Evolutionary conservation across 2,329 filamentous ascomycete species (phyloP).

Genomic region (Rosellinia necatrix): DNA sequence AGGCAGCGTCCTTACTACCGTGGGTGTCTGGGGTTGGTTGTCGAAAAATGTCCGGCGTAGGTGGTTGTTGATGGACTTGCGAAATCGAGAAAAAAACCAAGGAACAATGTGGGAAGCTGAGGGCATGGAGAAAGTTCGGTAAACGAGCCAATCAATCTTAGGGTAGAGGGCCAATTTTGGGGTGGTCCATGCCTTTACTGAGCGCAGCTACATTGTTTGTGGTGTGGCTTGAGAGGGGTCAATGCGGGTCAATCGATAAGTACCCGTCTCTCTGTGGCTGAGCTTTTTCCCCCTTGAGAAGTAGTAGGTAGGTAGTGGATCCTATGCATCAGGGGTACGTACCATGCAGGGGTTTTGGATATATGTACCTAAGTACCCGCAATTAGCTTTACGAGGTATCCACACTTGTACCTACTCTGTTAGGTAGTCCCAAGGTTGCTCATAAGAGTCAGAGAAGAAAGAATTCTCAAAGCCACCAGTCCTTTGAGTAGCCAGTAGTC

Average conservation of each 20-base stretch:
- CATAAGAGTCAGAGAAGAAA: not conserved
- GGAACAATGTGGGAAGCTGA: conserved; percentile 36
- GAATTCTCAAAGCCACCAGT: conserved; percentile 1
- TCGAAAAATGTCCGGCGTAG: conserved; percentile 36
- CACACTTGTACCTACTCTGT: not conserved
- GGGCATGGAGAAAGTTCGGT: conserved; percentile 38
- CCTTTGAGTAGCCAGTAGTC: not conserved
- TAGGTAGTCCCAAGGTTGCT: not conserved
- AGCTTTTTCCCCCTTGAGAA: too few relatives aligned
- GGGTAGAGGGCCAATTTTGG: conserved; percentile 23
- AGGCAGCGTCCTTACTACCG: conserved; percentile 32
- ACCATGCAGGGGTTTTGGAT: too few relatives aligned
- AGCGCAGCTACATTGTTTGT: not conserved
- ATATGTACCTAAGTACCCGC: not conserved
- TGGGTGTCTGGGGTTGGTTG: conserved; percentile 35
- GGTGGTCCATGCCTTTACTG: conserved; percentile 29
- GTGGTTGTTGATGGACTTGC: conserved; percentile 36
- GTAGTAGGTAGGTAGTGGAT: too few relatives aligned
- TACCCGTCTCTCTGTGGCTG: too few relatives aligned
- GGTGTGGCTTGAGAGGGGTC: conserved; percentile 6
- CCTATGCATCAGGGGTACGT: too few relatives aligned
- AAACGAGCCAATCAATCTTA: conserved; percentile 40
- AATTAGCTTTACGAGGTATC: not conserved
- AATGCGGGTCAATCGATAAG: too few relatives aligned
- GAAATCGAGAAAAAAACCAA: conserved; percentile 36